Conservation (phyloP, 768 basidiomycete genomes). For the Trametes punicea region DNA sequence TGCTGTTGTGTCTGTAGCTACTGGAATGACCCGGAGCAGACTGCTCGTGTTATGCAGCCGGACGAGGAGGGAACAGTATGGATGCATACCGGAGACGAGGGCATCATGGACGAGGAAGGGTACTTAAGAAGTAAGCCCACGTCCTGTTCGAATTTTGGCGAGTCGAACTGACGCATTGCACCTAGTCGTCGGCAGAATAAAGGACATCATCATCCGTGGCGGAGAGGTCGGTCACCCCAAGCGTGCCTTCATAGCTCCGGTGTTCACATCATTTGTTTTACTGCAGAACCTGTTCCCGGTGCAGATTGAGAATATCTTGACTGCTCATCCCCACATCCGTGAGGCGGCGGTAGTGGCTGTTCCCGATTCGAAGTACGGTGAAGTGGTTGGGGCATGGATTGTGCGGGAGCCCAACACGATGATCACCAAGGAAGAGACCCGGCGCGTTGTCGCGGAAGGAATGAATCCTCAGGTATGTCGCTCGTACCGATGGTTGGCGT, state of each 20-base stretch:
- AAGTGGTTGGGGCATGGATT: constrained; percentile 81
- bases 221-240: constrained; percentile 54
- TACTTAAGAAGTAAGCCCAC: constrained; percentile 59
- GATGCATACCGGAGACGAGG: constrained; percentile 86
- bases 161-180: neutral
- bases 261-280: neutral
- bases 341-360: constrained; percentile 77
- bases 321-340: constrained; percentile 49
- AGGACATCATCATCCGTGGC: constrained; percentile 86
- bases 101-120: constrained; percentile 76
- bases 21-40: constrained; percentile 73
- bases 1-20: constrained; percentile 46
- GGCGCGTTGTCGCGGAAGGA: constrained; percentile 45
- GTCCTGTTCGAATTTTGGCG: neutral
- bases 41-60: constrained; percentile 50
- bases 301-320: constrained; percentile 77
- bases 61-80: constrained; percentile 60
- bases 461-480: constrained; percentile 78
- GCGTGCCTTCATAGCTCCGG: neutral
- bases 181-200: constrained; percentile 74
- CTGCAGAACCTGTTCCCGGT: constrained; percentile 76
- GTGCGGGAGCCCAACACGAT: constrained; percentile 40
- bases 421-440: constrained; percentile 45
- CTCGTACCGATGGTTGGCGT: neutral
- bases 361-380: constrained; percentile 64